These are phyloP conservation scores for Stemphylium lycopersici DNA, from an alignment of 2,329 filamentous ascomycete species.

Conservation along the genomic window DNA sequence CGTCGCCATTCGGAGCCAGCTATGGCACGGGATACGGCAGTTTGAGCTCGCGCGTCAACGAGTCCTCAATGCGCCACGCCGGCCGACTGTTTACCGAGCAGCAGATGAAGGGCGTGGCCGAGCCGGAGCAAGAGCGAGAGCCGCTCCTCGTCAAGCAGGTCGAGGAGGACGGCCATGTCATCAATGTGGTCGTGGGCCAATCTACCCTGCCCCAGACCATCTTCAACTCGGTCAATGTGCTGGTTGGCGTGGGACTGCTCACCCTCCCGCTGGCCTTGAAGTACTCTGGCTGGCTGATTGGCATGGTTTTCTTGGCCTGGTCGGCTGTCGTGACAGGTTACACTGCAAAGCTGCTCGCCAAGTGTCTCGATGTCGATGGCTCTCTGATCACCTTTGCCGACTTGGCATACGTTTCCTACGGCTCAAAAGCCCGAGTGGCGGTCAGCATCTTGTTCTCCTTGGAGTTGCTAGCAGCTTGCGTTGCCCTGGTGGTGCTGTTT, in stretches of 20 bases:
- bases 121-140: slow-evolving; percentile 59
- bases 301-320: slow-evolving; percentile 74
- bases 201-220: slow-evolving; percentile 95
- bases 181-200: slow-evolving; percentile 85
- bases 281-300: slow-evolving; percentile 87
- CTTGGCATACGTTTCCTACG: slow-evolving; percentile 88
- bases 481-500: slow-evolving; percentile 90
- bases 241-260: slow-evolving; percentile 88
- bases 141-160: slow-evolving; percentile 88
- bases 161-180: slow-evolving; percentile 80
- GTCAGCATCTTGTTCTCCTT: slow-evolving; percentile 87
- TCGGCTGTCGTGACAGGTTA: slow-evolving; percentile 81
- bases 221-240: slow-evolving; percentile 93
- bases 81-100: slow-evolving; percentile 58
- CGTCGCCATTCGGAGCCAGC: slow-evolving; percentile 73
- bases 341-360: slow-evolving; percentile 83
- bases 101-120: slow-evolving; percentile 51
- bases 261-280: slow-evolving; percentile 87
- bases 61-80: slow-evolving; percentile 62
- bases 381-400: slow-evolving; percentile 94
- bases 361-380: slow-evolving; percentile 84
- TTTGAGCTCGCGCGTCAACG: slow-evolving; percentile 62
- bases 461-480: slow-evolving; percentile 85
- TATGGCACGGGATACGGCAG: slow-evolving; percentile 70
- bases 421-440: slow-evolving; percentile 76